A percentile compares a stretch with the other conserved stretches of the same genome.
These are phyloP conservation scores for Dictyostelium discoideum DNA, from an alignment of 78 protist genomes.

Conservation along the genomic window dicty_2.7 NC_007088.5:4857501-4858000, in stretches of 20 bases:
- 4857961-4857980: conserved; percentile 46
- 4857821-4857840: background rate
- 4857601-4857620: conserved; percentile 60
- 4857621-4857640: background rate
- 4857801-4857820: too few species aligned
- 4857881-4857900: background rate
- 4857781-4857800: too few species aligned
- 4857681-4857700: background rate
- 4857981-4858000: conserved; percentile 59
- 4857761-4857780: background rate
- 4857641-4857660: background rate
- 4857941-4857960: conserved; percentile 42
- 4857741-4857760: background rate
- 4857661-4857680: background rate
- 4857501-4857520: background rate
- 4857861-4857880: background rate
- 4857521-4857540: conserved; percentile 63
- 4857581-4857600: conserved; percentile 73
- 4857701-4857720: background rate
- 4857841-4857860: background rate
- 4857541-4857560: conserved; percentile 76
- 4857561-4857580: conserved; percentile 76
- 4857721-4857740: background rate
- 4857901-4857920: conserved; percentile 10
- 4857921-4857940: conserved; percentile 72